Base-by-base conservation (phyloP, 768 basidiomycete species). In the Naganishia randhawae region DNA sequence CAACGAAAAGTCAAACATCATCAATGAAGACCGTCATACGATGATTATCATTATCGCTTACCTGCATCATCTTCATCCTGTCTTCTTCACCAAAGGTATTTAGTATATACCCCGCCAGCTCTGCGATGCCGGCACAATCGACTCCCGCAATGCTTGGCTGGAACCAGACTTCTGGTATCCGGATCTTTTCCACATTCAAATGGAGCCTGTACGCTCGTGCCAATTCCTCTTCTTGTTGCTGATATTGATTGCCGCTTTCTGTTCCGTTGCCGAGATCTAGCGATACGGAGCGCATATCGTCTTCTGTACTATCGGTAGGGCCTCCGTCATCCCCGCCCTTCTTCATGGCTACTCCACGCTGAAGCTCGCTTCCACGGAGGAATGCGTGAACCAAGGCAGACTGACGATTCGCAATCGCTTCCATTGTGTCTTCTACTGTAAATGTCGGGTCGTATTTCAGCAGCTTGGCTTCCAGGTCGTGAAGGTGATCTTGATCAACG, bases 101-200 rank as follows among this genome's bases (percentile, higher is more conserved):
- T 62, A 99, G 83, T 52, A 97, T 85, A 75, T 86, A 89, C 73
- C 91, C 92, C 19, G 93, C 81, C 2, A 97, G 86, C 80, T 99
- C 96, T n/a, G 88, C 89, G 10, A 99, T 80, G 0, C 96, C 96
- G 0, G 96, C 95, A 14, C 88, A 91, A 78, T 98, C 96, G 19
- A 95, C 84, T 1, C 96, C 95, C 1, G 91, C 94, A 86, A 96
- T 93, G n/a, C 82, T 83, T 0, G 95, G 95, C 31, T 90, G 88
- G 81, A 95, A 96, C 83, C 89, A 92, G 0, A 91, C 86, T 81
- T 98, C 96, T 71, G 89, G 90, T 9, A 90, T 92, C 41, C 94
- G 84, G 84, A 90, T 91, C 45, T 92, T 83, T 81, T 98, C 95
- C 13, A 89, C 86, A 74, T 88, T 95, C 50, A 98, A 83, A 75